Evolutionary conservation across 140 eudicot genomes (phyloP).

Genomic region (Flaveria floridana): DNA sequence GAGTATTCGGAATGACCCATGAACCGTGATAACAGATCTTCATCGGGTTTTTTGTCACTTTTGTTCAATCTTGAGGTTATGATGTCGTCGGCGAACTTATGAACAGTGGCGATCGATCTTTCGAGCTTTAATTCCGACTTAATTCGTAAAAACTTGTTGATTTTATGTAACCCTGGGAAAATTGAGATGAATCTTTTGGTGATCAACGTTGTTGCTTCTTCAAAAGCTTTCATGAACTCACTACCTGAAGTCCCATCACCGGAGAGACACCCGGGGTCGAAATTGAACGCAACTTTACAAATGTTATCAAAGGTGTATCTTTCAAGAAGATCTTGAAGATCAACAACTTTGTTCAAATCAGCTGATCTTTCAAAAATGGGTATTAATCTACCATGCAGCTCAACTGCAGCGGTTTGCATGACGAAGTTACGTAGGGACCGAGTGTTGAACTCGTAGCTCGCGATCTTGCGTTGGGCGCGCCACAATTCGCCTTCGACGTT

Average conservation of each 20-base stretch:
- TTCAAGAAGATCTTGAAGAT: constrained; percentile 75
- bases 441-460: constrained; percentile 80
- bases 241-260: constrained; percentile 46
- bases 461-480: constrained; percentile 70
- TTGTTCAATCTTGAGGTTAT: constrained; percentile 56
- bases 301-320: constrained; percentile 81
- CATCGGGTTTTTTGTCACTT: constrained; percentile 27
- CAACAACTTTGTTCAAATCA: constrained; percentile 33
- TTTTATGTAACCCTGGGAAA: constrained; percentile 25
- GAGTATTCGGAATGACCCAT: constrained; percentile 48
- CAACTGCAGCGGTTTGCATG: constrained; percentile 43
- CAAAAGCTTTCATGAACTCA: constrained; percentile 86
- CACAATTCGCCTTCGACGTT: constrained; percentile 72
- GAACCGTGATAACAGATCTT: constrained; percentile 77
- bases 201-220: constrained; percentile 64
- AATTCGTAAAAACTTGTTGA: constrained; percentile 45
- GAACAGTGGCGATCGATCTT: constrained; percentile 56
- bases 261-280: constrained; percentile 66
- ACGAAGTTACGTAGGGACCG: constrained; percentile 63
- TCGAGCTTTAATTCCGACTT: constrained; percentile 53
- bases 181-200: constrained; percentile 64
- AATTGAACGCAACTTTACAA: constrained; percentile 71
- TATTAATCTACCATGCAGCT: constrained; percentile 46
- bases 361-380: constrained; percentile 52
- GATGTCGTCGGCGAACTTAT: constrained; percentile 66